These are phyloP conservation scores for Verticillium nonalfalfae DNA, from an alignment of 2,329 filamentous ascomycete genomes.

Conservation along the genomic window DNA sequence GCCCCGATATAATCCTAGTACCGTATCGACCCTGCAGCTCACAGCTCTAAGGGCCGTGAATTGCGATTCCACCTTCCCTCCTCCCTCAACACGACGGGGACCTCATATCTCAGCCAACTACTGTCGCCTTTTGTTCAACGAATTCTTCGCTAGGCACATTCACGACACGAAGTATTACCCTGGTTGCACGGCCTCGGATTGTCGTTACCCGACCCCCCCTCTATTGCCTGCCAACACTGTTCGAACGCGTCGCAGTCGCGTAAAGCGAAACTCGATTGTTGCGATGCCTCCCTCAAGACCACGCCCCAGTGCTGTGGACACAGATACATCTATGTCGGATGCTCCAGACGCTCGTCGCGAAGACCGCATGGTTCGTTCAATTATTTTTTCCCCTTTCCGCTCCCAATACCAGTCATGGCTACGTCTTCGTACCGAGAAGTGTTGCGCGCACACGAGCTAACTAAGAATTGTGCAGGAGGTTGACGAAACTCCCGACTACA, in stretches of 20 bases:
- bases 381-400: neutral
- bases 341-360: constrained; percentile 38
- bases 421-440: no score
- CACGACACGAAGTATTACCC: neutral
- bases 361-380: constrained; percentile 43
- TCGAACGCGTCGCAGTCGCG: constrained; percentile 50
- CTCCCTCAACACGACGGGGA: neutral
- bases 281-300: constrained; percentile 50
- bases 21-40: neutral
- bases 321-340: constrained; percentile 59
- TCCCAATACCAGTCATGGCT: neutral
- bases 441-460: neutral
- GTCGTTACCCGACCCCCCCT: neutral
- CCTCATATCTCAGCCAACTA: neutral
- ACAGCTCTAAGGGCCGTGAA: neutral
- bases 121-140: neutral
- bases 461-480: constrained; percentile 38
- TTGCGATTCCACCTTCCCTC: neutral
- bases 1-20: neutral
- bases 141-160: neutral
- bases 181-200: neutral
- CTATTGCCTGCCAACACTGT: neutral
- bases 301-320: constrained; percentile 45
- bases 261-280: constrained; percentile 36
- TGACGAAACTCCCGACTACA: constrained; percentile 61